Percentiles rank a stretch among this genome's conserved stretches.
Conservation (phyloP, 768 basidiomycete species). For the Floccularia luteovirens region DNA sequence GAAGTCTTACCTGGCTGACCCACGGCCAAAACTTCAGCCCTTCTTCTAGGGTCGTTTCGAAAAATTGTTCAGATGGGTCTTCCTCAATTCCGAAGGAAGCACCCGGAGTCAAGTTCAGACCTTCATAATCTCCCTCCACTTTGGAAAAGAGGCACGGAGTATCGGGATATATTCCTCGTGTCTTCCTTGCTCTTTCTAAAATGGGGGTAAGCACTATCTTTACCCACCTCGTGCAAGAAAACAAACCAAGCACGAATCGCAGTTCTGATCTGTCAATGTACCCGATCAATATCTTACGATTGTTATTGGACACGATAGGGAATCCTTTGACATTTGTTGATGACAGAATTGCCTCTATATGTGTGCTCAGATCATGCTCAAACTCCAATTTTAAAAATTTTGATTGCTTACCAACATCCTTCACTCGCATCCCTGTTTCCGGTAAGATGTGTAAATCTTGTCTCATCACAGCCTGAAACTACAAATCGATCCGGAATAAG, state of each 20-base stretch:
- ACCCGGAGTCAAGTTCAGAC: conserved; percentile 38
- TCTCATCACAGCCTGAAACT: conserved; percentile 89
- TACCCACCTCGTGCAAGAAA: conserved; percentile 3
- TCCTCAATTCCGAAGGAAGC: conserved; percentile 57
- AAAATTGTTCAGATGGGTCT: conserved; percentile 49
- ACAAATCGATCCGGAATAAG: conserved; percentile 1
- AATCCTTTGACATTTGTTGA: conserved; percentile 83
- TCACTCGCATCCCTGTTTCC: conserved; percentile 69
- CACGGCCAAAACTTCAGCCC: conserved; percentile 76
- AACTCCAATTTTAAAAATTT: neutral
- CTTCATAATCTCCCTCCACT: conserved; percentile 44
- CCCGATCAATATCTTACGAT: conserved; percentile 60
- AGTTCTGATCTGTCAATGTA: conserved; percentile 88
- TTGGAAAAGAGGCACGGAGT: conserved; percentile 69
- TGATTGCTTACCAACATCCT: conserved; percentile 62
- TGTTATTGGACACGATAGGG: conserved; percentile 70
- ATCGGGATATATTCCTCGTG: conserved; percentile 50
- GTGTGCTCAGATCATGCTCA: too few relatives aligned
- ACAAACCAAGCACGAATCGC: conserved; percentile 74
- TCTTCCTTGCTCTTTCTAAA: conserved; percentile 65
- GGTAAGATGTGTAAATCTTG: conserved; percentile 67
- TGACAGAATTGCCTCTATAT: conserved; percentile 61
- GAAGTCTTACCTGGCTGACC: conserved; percentile 78
- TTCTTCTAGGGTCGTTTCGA: conserved; percentile 52
- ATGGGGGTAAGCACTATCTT: conserved; percentile 5